Base-by-base conservation (phyloP, 768 basidiomycete species). In the Boletus speciosus region DNA sequence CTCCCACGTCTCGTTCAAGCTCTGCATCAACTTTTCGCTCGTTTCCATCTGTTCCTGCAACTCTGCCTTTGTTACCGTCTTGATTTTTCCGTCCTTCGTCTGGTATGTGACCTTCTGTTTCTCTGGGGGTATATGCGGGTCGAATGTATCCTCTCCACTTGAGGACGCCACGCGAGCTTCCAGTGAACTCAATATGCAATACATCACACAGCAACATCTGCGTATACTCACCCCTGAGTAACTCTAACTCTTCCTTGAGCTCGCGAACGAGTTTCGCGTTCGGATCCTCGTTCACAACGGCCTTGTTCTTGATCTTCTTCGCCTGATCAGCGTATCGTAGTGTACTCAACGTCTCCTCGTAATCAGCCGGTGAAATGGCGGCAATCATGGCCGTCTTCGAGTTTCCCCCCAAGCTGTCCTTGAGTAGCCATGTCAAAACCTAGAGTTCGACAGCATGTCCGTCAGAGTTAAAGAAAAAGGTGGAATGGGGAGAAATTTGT, bases 301-400 rank as follows among this genome's bases (percentile, higher is more conserved):
- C 96, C 77, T 98, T 96, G 74, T 98, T 99, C 85, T 95, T 98
- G 75, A 99, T 99, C 86, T 96, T 96, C 87, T 99, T 99, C 34
- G 96, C 95, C 70, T 93, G 93, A 78, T 97, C 94, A 62, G 97
- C 97, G 73, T 99, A 98, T 6, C 97, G 89, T 54, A 99, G 77
- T 2, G 96, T 98, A 73, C 93, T 93, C 57, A 98, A 76, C 15
- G 96, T 98, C 72, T 98, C 96, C 61, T 98, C 96, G 66, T 98
- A 98, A 74, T 98, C 94, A 43, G 94, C 95, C n/a, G 94, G 95
- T 42, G 93, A 86, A 57, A 99, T 98, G 37, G 97, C 97, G 47
- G 97, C 97, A 60, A 99, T 98, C 97, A 99, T 98, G 5, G 96
- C 94, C 5, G 96, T 99, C 76, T 97, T 96, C 34, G 91, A 94